Conservation (phyloP, 2,329 filamentous ascomycete genomes). For the Fusarium sp. region DNA sequence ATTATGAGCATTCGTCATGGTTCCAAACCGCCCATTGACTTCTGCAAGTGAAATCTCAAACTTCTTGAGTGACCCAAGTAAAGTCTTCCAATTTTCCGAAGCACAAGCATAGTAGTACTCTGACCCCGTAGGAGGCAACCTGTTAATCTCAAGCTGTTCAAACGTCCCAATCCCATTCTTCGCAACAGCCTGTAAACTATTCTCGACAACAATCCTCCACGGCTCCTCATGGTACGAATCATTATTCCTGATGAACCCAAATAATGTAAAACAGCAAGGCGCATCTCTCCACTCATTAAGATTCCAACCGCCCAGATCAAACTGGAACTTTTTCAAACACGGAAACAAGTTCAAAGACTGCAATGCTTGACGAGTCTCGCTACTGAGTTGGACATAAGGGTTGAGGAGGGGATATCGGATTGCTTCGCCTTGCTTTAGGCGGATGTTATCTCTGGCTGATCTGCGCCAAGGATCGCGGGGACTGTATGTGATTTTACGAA, state of each 20-base stretch:
- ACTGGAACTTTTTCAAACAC: neutral
- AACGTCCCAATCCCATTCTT: neutral
- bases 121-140: neutral
- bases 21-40: neutral
- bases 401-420: neutral
- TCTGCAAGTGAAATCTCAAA: neutral
- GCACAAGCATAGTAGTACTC: constrained; percentile 2
- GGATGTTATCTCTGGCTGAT: neutral
- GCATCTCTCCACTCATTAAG: neutral
- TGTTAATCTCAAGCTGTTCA: neutral
- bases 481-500: neutral
- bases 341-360: neutral
- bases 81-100: neutral
- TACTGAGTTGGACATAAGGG: neutral
- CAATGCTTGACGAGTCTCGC: neutral
- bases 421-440: neutral
- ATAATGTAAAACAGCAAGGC: neutral
- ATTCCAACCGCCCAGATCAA: neutral
- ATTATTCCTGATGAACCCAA: neutral
- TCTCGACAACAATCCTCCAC: constrained; percentile 1
- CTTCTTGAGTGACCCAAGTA: neutral
- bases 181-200: neutral
- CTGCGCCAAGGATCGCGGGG: neutral
- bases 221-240: neutral
- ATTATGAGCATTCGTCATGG: neutral